These are phyloP conservation scores for Datisca glomerata DNA, from an alignment of 306 rosid species.

Conservation along the genomic window DNA sequence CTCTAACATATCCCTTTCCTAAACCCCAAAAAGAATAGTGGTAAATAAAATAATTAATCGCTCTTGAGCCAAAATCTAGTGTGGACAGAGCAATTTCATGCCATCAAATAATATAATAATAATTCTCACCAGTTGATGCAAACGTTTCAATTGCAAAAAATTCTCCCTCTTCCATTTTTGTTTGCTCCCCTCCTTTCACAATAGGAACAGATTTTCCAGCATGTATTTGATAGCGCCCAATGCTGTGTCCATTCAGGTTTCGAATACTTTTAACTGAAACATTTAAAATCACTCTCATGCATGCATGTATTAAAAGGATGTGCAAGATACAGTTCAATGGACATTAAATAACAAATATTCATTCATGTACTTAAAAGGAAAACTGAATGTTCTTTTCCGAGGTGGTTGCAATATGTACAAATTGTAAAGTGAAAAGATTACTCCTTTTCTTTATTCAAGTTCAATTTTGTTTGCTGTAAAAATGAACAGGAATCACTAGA, in stretches of 20 bases:
- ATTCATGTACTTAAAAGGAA: too few relatives aligned
- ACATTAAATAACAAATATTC: too few relatives aligned
- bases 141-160: constrained; percentile 93
- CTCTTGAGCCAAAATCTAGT: too few relatives aligned
- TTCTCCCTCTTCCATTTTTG: constrained; percentile 99
- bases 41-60: too few relatives aligned
- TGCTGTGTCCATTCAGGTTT: constrained; percentile 96
- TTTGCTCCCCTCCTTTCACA: constrained; percentile 98
- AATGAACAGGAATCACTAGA: too few relatives aligned
- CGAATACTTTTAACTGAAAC: constrained; percentile 80
- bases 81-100: too few relatives aligned
- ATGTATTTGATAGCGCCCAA: constrained; percentile 95
- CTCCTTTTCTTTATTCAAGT: background rate
- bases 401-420: too few relatives aligned
- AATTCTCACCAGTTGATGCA: constrained; percentile 71
- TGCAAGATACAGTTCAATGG: too few relatives aligned
- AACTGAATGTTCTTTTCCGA: too few relatives aligned
- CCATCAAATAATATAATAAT: constrained; percentile 10
- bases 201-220: constrained; percentile 91
- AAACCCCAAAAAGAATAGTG: too few relatives aligned
- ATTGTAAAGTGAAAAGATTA: too few relatives aligned
- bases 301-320: too few relatives aligned
- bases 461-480: background rate
- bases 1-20: constrained; percentile 95
- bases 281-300: background rate